Evolutionary conservation across 805 yeast species (phyloP), one percentile per base, ranked within the genome.

Genomic region (Yarrowia sp.): DNA sequence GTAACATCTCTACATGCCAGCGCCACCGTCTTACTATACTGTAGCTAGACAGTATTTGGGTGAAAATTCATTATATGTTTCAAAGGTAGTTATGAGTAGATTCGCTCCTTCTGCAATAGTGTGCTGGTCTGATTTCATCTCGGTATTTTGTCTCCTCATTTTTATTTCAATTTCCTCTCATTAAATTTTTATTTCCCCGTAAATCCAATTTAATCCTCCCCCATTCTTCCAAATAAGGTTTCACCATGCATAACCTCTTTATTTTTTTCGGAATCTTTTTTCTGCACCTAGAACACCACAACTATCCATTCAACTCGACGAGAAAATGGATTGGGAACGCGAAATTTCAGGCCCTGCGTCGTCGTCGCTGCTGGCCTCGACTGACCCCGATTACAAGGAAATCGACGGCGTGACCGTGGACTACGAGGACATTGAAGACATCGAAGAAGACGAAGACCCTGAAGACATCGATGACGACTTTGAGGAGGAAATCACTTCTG

Each of bases 381-480:
- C 61, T 0, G 46, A 54, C 22, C 46, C 61, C 17, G 46, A 36
- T 14, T 36, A 17, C 46, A 24, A 28, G 17, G 35, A 54, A 8
- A 21, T 41, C n/a, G 63, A 58, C 32, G 63, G 63, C 9, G 63
- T 58, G 7, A 30, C 63, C 4, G 36, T 41, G 8, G 63, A 58
- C 24, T 58, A 19, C 22, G 51, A 58, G 14, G 51, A 58, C 32
- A 16, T 58, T 22, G 26, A n/a, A 2, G 44, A 35, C 2, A 35
- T 26, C 9, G 49, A 41, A 9, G 51, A 41, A 8, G 51, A 58
- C 5, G 51, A 41, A 1, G 51, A 58, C 2, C 51, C 30, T 1
- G 51, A 58, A 10, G 17, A 3, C 4, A 21, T 16, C 1, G 28
- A 58, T 6, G 51, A 43, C n/a, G 46, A 36, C 33, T 58, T 9